Percentiles rank a stretch among this genome's conserved stretches.
These are phyloP conservation scores for Quercus lobata DNA, from an alignment of 331 rosid species.

Conservation along the genomic window DNA sequence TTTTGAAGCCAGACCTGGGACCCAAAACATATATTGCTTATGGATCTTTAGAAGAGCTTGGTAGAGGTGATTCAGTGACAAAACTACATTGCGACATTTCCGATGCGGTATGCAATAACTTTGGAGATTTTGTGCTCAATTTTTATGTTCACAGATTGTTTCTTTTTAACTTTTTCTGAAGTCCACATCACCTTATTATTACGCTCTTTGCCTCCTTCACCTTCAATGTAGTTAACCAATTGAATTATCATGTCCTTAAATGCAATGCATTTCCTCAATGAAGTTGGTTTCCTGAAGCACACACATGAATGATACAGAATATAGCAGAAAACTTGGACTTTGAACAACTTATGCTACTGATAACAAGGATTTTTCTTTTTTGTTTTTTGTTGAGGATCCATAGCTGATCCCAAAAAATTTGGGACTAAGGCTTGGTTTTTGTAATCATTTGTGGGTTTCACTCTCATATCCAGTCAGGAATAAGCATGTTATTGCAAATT, in stretches of 20 bases:
- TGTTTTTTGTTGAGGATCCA: background rate
- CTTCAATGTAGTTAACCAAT: background rate
- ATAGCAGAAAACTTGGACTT: background rate
- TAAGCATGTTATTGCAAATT: background rate
- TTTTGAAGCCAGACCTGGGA: slow-evolving; percentile 63
- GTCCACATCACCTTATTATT: background rate
- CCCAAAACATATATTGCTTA: slow-evolving; percentile 68
- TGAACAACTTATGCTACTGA: background rate
- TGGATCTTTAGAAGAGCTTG: slow-evolving; percentile 53
- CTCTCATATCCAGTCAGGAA: background rate
- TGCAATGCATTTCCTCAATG: background rate
- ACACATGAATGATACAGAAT: background rate
- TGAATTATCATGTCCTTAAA: background rate
- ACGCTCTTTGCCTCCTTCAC: background rate
- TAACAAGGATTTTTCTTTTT: background rate
- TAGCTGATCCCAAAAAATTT: too few relatives aligned
- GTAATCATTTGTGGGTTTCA: background rate
- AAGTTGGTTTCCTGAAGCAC: background rate
- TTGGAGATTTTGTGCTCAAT: slow-evolving; percentile 2
- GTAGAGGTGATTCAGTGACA: slow-evolving; percentile 67
- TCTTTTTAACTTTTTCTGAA: background rate
- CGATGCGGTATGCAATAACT: slow-evolving; percentile 48
- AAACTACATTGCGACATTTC: slow-evolving; percentile 69
- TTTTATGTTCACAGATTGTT: background rate
- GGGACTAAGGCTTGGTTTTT: too few relatives aligned